These are phyloP conservation scores for Colletotrichum musae DNA, from an alignment of 2,329 filamentous ascomycete species.

Conservation along the genomic window DNA sequence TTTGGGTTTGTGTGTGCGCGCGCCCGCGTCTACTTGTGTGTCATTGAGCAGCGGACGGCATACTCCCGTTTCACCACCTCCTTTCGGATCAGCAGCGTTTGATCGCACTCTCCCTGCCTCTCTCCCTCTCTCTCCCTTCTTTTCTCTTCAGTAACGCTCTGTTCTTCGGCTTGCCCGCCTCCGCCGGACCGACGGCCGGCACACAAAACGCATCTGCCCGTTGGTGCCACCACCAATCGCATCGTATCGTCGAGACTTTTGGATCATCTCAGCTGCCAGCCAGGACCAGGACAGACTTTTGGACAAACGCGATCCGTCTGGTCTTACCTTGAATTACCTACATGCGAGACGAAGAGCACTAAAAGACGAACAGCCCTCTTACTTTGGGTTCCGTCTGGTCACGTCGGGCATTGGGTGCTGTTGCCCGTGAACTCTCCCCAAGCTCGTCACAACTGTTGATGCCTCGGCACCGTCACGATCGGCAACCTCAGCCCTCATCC, in stretches of 20 bases:
- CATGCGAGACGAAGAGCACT: neutral
- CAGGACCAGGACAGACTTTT: neutral
- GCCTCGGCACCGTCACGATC: conserved; percentile 8
- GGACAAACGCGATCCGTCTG: conserved; percentile 34
- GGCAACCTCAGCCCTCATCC: conserved; percentile 1
- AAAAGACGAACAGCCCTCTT: conserved; percentile 1
- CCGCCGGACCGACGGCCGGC: conserved; percentile 25
- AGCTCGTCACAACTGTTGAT: conserved; percentile 4
- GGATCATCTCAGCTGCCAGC: neutral
- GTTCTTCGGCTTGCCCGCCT: neutral
- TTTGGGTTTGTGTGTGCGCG: conserved; percentile 20
- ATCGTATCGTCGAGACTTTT: conserved; percentile 23
- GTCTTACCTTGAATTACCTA: neutral
- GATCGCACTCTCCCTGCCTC: conserved; percentile 18
- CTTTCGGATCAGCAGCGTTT: conserved; percentile 27
- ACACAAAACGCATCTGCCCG: conserved; percentile 36
- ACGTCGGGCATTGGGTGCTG: neutral
- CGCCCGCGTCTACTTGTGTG: conserved; percentile 2
- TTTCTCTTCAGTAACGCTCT: neutral
- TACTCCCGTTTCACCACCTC: conserved; percentile 34
- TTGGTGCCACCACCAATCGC: conserved; percentile 20
- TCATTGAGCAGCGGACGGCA: conserved; percentile 31
- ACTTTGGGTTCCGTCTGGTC: neutral
- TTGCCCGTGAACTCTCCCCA: neutral
- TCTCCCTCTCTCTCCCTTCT: neutral